Base-by-base conservation (phyloP, 192 early-diverging fungal species). In the Coemansia sp. region DNA sequence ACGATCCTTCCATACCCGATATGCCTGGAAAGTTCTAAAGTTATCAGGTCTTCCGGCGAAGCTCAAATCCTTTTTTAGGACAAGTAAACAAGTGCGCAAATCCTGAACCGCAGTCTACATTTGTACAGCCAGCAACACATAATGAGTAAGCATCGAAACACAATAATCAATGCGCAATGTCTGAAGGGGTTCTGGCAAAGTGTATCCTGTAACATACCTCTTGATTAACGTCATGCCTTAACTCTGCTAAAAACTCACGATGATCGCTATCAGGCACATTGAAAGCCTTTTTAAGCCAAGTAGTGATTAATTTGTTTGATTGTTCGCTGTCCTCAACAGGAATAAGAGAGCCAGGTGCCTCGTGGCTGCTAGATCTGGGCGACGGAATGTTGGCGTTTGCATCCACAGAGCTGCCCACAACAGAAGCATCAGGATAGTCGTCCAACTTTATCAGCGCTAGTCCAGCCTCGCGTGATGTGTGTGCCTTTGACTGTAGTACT, bases 1-100 rank as follows among this genome's bases (percentile, higher is more conserved):
- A 61, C 81, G 81, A 31, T 75, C 71, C 72, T 83, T 83, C 81
- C 81, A 83, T 33, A 72, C 25, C 1, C 63, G 65, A 57, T 83
- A 83, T 25, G 72, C 69, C 24, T 75, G 76, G 6, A 27, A 52
- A 5, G 72, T 64, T 25, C 68, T 59, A 59, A 83, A 83, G 54
- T 78, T 56, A 6, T 63, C 73, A 0, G 81, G 81, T 46, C 63
- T 71, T 5, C 81, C 81, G 11, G 76, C 72, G 72, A 83, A 83
- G 62, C 76, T 75, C 42, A 67, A 58, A 57, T 83, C 69, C 36
- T 66, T 65, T 66, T 75, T 78, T 21, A 78, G 63, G 3, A 83
- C 66, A 50, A 71, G 30, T 46, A 83, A 24, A 14, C 81, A 78
- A 52, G 60, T 75, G 20, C 76, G 72, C 63, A 83, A 52, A 53